Evolutionary conservation across 2,329 filamentous ascomycete species (phyloP), one percentile per base, ranked within the genome.

Genomic region (Exophiala dermatitidis): DNA sequence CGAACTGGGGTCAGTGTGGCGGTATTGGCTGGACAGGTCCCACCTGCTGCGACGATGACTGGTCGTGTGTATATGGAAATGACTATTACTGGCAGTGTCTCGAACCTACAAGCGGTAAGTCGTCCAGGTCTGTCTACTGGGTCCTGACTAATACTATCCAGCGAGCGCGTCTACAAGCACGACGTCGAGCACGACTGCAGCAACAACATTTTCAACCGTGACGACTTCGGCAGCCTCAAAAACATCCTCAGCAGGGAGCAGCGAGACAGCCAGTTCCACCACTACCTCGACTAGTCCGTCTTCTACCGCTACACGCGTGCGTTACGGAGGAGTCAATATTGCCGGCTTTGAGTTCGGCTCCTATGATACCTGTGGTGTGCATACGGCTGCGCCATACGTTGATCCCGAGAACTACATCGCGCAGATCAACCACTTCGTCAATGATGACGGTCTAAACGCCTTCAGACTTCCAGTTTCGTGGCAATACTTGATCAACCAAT

Each of bases 401-500:
- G 32, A 50, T 32, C 31, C 51, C 26, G 50, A 7, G n/a, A 68
- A 69, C 48, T 77, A 75, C 7, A 67, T 70, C 2, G 70, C 64
- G 2, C 78, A 81, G 61, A 80, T 82, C 72, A 68, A 76, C 50
- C 80, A 83, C 61, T 83, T 82, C 58, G 69, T 74, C 49, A 71
- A 71, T 9, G 72, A 77, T 42, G 74, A 78, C 61, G 70, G 72
- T 45, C 68, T 83, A 49, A 82, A 82, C 62, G 68, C 79, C 36
- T 77, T 82, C 65, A 75, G 80, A 36, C 69, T 84, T 5, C 78
- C 79, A 0, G 74, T 80, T 0, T 71, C 72, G 10, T 84, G 81
- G 81, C 80, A 84, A 60, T 83, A 74, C 60, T 72, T 84, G n/a
- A 69, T 77, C 52, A 76, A 77, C 60, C 73, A 74, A 58, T 67